Base-by-base conservation (phyloP, 129 eudicot species). In the Heracleum sosnowskyi region DNA sequence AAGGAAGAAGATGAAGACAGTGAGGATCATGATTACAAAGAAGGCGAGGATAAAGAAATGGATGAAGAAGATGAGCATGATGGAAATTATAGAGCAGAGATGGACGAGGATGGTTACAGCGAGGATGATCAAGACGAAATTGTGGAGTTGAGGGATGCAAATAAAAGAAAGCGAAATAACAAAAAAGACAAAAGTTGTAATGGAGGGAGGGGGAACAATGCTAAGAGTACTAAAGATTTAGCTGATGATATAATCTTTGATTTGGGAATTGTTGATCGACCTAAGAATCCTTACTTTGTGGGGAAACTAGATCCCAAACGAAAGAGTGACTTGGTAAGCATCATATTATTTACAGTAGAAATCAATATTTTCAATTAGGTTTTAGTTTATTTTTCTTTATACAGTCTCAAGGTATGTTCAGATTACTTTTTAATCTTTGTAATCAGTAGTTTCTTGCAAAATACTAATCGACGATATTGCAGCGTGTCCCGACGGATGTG, bases 221-320 rank as follows among this genome's bases (percentile, higher is more conserved):
- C 10, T 18, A 60, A 13, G 28, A 15, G 18, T 2, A 44, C 47
- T 44, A 73, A 64, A 2, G 40, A 41, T 10, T n/a, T 26, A n/a
- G 2, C 4, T 26, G 68, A 60, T 60, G 72, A 66, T 0, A 60
- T 26, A 10, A 46, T 78, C 34, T 81, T 75, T 24, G 49, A 63
- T 20, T 10, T 57, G 6, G 75, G 79, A 39, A 33, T 18, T 4
- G 47, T 80, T 31, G 44, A 57, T 16, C 69, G 24, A 8, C 83
- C 83, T 33, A 24, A 46, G 51, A 73, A 82, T 73, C 76, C 85
- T 29, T 82, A 62, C 49, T 82, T 82, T 39, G 76, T 82, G 51
- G 55, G 47, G 44, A 62, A 64, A 55, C 24, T 72, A 13, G 49
- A 35, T 41, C 29, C 51, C 29, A 73, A 20, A 18, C 64, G 70